Percentiles rank a stretch among this genome's conserved stretches.
These are phyloP conservation scores for Diospyros lotus DNA, from an alignment of 148 eudicot genomes.

Conservation along the genomic window DNA sequence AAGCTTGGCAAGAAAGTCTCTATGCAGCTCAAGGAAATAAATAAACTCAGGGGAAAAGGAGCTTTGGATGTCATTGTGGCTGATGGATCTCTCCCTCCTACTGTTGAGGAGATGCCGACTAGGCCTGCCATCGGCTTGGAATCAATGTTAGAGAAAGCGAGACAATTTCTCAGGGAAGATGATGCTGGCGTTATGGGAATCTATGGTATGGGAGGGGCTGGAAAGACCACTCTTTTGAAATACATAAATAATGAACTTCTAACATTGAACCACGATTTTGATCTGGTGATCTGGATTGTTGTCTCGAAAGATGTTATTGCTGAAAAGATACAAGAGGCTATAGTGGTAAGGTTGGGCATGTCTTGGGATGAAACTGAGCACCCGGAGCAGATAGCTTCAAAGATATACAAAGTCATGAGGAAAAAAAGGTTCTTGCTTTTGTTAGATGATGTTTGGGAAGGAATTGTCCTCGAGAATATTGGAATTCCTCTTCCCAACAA, in stretches of 20 bases:
- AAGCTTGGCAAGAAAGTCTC: conserved; percentile 23
- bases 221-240: conserved; percentile 50
- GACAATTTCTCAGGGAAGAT: conserved; percentile 23
- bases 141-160: conserved; percentile 16
- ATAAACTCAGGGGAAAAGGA: conserved; percentile 20
- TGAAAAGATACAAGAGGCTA: conserved; percentile 29
- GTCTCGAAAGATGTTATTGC: conserved; percentile 30
- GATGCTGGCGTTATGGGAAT: conserved; percentile 34
- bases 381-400: conserved; percentile 17
- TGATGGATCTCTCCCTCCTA: conserved; percentile 12
- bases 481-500: conserved; percentile 42
- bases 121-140: conserved; percentile 36
- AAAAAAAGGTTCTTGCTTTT: conserved; percentile 38
- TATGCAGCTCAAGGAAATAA: conserved; percentile 18
- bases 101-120: conserved; percentile 19
- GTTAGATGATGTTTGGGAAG: conserved; percentile 49
- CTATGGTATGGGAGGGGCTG: conserved; percentile 52
- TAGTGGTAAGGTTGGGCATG: conserved; percentile 29
- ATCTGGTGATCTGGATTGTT: conserved; percentile 41
- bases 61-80: conserved; percentile 15
- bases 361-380: conserved; percentile 24
- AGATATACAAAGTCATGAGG: conserved; percentile 28
- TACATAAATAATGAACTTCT: conserved; percentile 33
- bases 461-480: conserved; percentile 30
- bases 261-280: conserved; percentile 21